Evolutionary conservation across 805 yeast genomes (phyloP).

Genomic region (Schizosaccharomyces osmophilus): DNA sequence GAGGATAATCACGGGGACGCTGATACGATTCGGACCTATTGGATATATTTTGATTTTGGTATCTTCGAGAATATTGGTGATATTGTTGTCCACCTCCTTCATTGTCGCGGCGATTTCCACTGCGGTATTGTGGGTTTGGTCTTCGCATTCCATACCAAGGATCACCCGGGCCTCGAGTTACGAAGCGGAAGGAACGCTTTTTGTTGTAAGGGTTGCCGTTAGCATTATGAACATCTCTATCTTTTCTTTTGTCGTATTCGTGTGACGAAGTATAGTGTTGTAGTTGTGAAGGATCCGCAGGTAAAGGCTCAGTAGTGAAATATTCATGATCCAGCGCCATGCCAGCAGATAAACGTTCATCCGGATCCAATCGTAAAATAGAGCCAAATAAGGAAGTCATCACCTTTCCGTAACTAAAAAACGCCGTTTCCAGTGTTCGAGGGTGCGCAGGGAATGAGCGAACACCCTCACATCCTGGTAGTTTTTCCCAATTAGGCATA

Average conservation of each 20-base stretch:
- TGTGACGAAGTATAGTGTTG: not conserved
- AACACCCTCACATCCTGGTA: constrained; percentile 23
- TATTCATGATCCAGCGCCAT: constrained; percentile 51
- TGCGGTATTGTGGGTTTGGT: not conserved
- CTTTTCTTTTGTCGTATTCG: not conserved
- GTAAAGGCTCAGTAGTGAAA: constrained; percentile 35
- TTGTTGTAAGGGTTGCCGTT: not conserved
- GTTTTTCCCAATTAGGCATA: constrained; percentile 73
- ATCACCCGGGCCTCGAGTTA: not conserved
- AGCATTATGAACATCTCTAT: not conserved
- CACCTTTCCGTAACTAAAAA: constrained; percentile 5
- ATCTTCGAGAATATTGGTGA: no score
- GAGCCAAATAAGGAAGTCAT: constrained; percentile 36
- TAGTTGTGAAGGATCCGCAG: not conserved
- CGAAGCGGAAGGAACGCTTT: not conserved
- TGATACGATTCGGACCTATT: no score
- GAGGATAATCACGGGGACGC: no score
- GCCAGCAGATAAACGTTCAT: constrained; percentile 47
- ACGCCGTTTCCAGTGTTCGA: constrained; percentile 10
- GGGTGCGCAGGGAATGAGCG: constrained; percentile 1
- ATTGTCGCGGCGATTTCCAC: not conserved
- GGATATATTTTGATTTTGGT: no score
- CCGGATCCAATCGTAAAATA: constrained; percentile 46
- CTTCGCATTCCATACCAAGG: not conserved
- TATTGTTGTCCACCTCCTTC: no score